Evolutionary conservation across 2,329 filamentous ascomycete genomes (phyloP), one percentile per base, ranked within the genome.

Genomic region (Fusarium chlamydosporum): DNA sequence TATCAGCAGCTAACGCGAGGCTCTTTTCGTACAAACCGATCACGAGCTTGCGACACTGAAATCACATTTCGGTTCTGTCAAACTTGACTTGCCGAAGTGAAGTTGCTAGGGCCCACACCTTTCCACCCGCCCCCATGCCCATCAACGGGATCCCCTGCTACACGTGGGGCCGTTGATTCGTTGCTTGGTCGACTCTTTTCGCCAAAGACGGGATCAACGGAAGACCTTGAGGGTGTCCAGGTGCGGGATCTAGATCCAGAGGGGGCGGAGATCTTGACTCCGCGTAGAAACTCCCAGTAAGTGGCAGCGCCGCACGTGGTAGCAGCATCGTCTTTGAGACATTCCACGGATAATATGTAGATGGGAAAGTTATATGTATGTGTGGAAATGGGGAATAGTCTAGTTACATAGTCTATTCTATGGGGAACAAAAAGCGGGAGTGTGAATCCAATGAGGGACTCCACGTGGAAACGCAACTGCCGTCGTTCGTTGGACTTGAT

Each of bases 151-250:
- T 52, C 57, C 53, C 57, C 54, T 59, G 47, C 48, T 38, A 68
- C 73, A 76, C 75, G 75, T 76, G 75, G 73, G 75, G 67, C 55
- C 54, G 61, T 64, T 76, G 74, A 76, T 76, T 76, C 73, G 75
- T 58, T 63, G 53, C 40, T 61, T 33, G 27, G 33, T 52, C 38
- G 58, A 55, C 40, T 61, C n/a, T 45, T 65, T 13, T 58, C 45
- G 52, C 67, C 48, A 26, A 45, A 34, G 16, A 38, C 50, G 58
- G 67, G 51, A 67, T 62, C 27, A 35, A 42, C 51, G 52, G 53
- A 16, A 45, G 35, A 29, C 16, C 16, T 65, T 23, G 23, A 52
- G 7, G 38, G 27, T 56, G 55, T 40, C 26, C 33, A 60, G 37
- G 46, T 37, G 37, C 43, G 34, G 34, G 27, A 61, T 66, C 60